A percentile compares a stretch with the other conserved stretches of the same genome.
These are phyloP conservation scores for Escallonia rubra DNA, from an alignment of 129 eudicot species.

Conservation along the genomic window DNA sequence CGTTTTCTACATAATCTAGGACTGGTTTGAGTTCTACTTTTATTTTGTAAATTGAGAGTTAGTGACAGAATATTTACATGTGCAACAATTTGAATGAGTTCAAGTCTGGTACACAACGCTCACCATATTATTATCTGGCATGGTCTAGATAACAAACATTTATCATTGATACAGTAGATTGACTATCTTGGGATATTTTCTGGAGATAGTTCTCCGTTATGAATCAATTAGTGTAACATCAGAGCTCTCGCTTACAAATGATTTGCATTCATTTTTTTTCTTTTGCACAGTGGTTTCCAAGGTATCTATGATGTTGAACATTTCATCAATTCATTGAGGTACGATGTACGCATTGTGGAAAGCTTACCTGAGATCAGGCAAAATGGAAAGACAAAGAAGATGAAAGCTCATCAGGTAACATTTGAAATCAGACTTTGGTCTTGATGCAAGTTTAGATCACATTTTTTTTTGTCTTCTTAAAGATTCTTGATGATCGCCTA, in stretches of 20 bases:
- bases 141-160: neutral
- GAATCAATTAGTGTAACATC: neutral
- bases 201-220: neutral
- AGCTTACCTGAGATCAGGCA: constrained; percentile 72
- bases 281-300: constrained; percentile 60
- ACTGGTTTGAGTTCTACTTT: too few species aligned
- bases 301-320: constrained; percentile 89
- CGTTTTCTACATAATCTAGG: too few species aligned
- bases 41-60: too few species aligned
- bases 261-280: constrained; percentile 8
- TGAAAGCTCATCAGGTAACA: constrained; percentile 69
- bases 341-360: constrained; percentile 80
- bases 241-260: too few species aligned
- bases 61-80: too few species aligned
- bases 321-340: constrained; percentile 72
- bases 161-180: neutral
- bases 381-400: constrained; percentile 80
- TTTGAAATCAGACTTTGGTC: neutral
- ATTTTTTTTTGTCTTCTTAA: neutral
- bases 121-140: too few species aligned
- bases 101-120: too few species aligned
- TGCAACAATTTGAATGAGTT: too few species aligned
- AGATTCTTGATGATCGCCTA: too few species aligned
- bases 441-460: constrained; percentile 3
- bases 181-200: neutral